phyloP scores from a whole-genome alignment of 495 filamentous ascomycete genomes.

The Amorphotheca resinae region DNA sequence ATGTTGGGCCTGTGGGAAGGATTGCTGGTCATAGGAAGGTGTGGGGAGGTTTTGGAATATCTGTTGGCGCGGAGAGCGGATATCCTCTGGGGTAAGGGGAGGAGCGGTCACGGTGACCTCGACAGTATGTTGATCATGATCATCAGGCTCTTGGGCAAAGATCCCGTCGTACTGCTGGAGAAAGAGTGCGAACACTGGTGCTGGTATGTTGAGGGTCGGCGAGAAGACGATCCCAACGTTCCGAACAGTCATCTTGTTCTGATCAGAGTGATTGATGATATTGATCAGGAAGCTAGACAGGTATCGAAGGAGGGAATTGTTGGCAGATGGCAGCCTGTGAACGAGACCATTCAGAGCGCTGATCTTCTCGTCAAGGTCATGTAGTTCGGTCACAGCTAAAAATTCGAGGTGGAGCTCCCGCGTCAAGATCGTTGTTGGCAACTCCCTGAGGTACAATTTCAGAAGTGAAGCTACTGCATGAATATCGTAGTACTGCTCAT shows the following conservation, averaged over 20 bases:
- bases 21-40: constrained; percentile 49
- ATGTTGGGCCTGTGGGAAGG: constrained; percentile 29
- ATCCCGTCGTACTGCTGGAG: constrained; percentile 81
- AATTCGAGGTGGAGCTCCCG: constrained; percentile 85
- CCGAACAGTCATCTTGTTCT: constrained; percentile 96
- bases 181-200: constrained; percentile 86
- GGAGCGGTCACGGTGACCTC: constrained; percentile 34
- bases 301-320: constrained; percentile 66
- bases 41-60: constrained; percentile 61
- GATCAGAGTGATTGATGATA: constrained; percentile 76
- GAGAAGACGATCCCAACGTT: constrained; percentile 98
- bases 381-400: constrained; percentile 68
- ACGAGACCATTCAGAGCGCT: constrained; percentile 75
- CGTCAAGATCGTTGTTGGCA: constrained; percentile 83
- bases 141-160: constrained; percentile 58
- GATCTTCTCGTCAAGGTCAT: constrained; percentile 65
- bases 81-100: constrained; percentile 42
- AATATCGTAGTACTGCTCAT: constrained; percentile 84
- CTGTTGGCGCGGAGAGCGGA: constrained; percentile 53
- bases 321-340: constrained; percentile 66
- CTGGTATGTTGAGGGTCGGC: constrained; percentile 94
- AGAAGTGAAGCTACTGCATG: constrained; percentile 91
- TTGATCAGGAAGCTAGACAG: constrained; percentile 76
- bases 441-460: constrained; percentile 86
- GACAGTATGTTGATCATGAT: constrained; percentile 30